Base-by-base conservation (phyloP, 2,329 filamentous ascomycete genomes). In the Fusarium bactridioides region DNA sequence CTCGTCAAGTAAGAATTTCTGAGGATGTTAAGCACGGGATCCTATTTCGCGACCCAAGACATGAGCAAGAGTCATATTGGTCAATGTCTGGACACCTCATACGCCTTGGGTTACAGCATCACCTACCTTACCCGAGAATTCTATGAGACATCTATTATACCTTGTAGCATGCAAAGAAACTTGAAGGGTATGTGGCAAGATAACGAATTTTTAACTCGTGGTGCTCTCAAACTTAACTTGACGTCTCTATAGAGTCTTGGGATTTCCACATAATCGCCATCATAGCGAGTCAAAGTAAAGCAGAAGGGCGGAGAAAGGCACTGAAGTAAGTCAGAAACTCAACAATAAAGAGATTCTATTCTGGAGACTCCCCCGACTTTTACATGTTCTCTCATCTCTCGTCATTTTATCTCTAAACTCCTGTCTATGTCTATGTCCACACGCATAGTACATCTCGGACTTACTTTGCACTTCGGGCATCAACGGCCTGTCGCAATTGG, bases 401-500 rank as follows among this genome's bases (percentile, higher is more conserved):
- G 10, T 44, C 23, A 25, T 44, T 25, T 44, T 16, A 18, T 23
- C 41, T 18, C 41, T 18, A 7, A 44, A 44, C 41, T 44, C 23
- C 23, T 44, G 41, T 25, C 23, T 23, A 44, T 44, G 62, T 40
- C 45, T 40, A 48, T 51, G n/a, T 44, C 54, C 50, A 40, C 41
- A 43, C 38, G 21, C 47, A 40, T 43, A 25, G 56, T 37, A 50
- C 40, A 11, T 63, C 72, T 48, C 33, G 44, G 61, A 78, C 79
- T 82, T 86, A 40, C 81, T 83, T 56, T 67, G 77, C 73, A 82
- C 83, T 76, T 57, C 72, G 67, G 77, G 88, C 88, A 60, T 98
- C 90, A 7, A 99, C 95, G 6, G 93, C 89, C 67, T 92, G 89
- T 74, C 94, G 89, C 78, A 99, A 84, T 81, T 93, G 86, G n/a